These are phyloP conservation scores for Prosopis cineraria DNA, from an alignment of 306 rosid species.

Conservation along the genomic window DNA sequence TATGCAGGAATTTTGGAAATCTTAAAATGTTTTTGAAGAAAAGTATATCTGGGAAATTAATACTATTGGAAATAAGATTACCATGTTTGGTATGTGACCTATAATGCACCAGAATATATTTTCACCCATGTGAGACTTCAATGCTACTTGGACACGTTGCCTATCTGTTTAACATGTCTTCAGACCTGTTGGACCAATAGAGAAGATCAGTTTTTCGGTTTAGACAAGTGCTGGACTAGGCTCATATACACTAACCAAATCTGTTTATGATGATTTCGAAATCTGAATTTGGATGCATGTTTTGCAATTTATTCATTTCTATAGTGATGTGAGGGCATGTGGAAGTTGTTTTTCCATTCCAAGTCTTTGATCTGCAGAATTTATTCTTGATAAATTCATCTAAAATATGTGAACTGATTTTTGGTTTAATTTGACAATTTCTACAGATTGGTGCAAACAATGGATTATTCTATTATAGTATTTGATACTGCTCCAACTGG, in stretches of 20 bases:
- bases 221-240: neutral
- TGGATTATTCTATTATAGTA: slow-evolving; percentile 97
- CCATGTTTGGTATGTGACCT: neutral
- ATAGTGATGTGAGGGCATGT: neutral
- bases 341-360: slow-evolving; percentile 19
- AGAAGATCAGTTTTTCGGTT: neutral
- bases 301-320: neutral
- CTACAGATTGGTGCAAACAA: slow-evolving; percentile 93
- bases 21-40: neutral
- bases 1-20: neutral
- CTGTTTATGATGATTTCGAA: neutral
- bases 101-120: neutral
- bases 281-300: slow-evolving; percentile 3
- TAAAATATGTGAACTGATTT: slow-evolving; percentile 7
- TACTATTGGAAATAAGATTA: neutral
- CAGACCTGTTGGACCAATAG: neutral
- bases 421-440: slow-evolving; percentile 29
- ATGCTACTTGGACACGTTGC: neutral
- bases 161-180: neutral
- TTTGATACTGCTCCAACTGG: slow-evolving; percentile 99
- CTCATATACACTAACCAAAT: slow-evolving; percentile 7
- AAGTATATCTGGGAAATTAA: neutral
- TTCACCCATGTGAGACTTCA: neutral
- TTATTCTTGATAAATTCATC: slow-evolving; percentile 25
- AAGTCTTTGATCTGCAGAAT: neutral